phyloP scores from a whole-genome alignment of 1,284 basidiomycete species.

The Moesziomyces sp. region DNA sequence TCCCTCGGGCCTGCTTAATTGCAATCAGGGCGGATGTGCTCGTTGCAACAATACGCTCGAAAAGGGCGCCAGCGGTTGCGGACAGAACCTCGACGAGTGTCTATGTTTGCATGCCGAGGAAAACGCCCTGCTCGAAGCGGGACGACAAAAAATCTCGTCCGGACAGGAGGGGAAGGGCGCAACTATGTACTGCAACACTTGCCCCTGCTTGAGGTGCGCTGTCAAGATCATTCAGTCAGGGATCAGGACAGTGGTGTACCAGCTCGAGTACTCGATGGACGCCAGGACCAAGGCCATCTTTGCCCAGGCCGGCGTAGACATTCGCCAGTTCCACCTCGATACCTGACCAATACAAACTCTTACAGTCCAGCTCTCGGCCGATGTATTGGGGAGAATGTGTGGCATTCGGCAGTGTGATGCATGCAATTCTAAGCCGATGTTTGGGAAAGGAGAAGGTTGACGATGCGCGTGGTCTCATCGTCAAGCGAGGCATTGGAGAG shows the following conservation, averaged over 20 bases:
- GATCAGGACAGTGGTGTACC: conserved; percentile 92
- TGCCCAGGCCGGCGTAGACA: conserved; percentile 67
- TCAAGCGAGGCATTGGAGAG: background rate
- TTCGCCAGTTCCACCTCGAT: conserved; percentile 60
- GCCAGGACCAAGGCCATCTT: conserved; percentile 69
- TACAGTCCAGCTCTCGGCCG: background rate
- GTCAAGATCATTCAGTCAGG: conserved; percentile 98
- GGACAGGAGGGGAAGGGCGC: conserved; percentile 71
- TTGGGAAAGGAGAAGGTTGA: background rate
- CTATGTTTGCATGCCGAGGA: conserved; percentile 98
- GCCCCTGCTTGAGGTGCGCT: conserved; percentile 93
- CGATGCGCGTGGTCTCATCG: background rate
- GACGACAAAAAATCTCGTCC: conserved; percentile 71
- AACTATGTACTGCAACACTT: conserved; percentile 89
- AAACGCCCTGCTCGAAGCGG: conserved; percentile 93
- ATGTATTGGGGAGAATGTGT: background rate
- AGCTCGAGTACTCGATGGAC: conserved; percentile 80
- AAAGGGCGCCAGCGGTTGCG: conserved; percentile 62
- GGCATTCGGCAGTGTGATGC: background rate
- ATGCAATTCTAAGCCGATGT: background rate
- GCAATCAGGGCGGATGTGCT: conserved; percentile 66
- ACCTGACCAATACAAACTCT: background rate
- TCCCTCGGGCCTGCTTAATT: conserved; percentile 78
- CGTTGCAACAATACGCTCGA: conserved; percentile 59
- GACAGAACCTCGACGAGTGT: conserved; percentile 80